phyloP scores from a whole-genome alignment of 768 basidiomycete genomes.

The Tricholoma hemisulphureum region DNA sequence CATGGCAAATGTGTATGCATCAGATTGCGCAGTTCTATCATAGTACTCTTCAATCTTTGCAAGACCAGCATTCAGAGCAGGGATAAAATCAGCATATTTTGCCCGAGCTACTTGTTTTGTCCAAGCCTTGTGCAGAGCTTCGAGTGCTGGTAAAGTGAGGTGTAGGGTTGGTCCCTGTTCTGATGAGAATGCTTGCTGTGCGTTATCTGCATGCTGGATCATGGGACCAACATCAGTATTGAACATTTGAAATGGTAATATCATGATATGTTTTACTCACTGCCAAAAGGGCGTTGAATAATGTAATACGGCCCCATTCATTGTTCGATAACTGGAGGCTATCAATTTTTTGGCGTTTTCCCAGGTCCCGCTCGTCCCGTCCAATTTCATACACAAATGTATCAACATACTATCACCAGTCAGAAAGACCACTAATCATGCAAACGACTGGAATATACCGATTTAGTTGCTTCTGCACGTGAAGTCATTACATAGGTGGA shows the following conservation, averaged over 20 bases:
- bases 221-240: neutral
- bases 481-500: neutral
- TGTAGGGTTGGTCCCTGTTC: conserved; percentile 27
- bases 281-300: neutral
- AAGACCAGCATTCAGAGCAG: no score
- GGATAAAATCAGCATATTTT: conserved; percentile 19
- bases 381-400: conserved; percentile 2
- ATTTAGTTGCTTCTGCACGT: neutral
- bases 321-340: neutral
- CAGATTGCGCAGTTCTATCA: conserved; percentile 22
- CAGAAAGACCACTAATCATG: neutral
- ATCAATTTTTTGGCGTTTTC: conserved; percentile 1
- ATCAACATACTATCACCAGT: neutral
- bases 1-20: conserved; percentile 32
- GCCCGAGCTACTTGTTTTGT: neutral
- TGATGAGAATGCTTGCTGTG: conserved; percentile 34
- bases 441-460: neutral
- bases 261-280: no score
- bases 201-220: conserved; percentile 27
- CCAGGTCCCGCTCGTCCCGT: neutral
- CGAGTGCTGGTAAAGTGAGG: no score
- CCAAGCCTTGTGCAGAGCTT: conserved; percentile 31
- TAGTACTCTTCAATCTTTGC: conserved; percentile 32
- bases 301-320: neutral
- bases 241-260: neutral